phyloP scores from a whole-genome alignment of 768 basidiomycete genomes.

The Coprinopsis strossmayeri region DNA sequence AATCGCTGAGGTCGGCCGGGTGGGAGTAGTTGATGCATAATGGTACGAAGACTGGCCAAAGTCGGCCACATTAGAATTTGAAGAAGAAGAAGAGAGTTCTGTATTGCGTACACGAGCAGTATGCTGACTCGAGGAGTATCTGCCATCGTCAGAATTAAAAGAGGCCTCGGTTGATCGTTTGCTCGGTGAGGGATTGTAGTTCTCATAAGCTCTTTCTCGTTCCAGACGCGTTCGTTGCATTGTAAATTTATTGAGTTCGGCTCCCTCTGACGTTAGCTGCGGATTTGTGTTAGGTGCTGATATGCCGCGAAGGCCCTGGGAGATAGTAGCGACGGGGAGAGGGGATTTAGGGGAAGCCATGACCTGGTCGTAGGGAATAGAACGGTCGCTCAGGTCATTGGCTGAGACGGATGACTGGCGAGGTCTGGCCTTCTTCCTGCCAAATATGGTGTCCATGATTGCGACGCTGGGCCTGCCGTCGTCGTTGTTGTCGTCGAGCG shows the following conservation, averaged over 20 bases:
- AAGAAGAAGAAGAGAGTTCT: constrained; percentile 50
- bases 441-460: constrained; percentile 62
- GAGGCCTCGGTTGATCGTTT: constrained; percentile 51
- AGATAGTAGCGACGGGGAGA: constrained; percentile 46
- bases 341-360: constrained; percentile 53
- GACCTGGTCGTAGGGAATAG: constrained; percentile 69
- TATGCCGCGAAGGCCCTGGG: constrained; percentile 56
- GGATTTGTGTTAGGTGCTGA: constrained; percentile 85
- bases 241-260: constrained; percentile 61
- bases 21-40: constrained; percentile 28
- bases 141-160: constrained; percentile 47
- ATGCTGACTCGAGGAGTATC: constrained; percentile 28
- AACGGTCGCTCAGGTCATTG: constrained; percentile 57
- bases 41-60: constrained; percentile 32
- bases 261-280: constrained; percentile 63
- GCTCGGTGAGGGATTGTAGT: constrained; percentile 19
- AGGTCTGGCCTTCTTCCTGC: constrained; percentile 53
- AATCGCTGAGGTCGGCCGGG: constrained; percentile 43
- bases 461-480: constrained; percentile 8
- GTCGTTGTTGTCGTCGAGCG: constrained; percentile 1
- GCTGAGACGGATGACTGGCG: constrained; percentile 57
- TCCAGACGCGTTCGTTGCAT: constrained; percentile 46
- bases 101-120: constrained; percentile 41
- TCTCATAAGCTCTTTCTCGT: constrained; percentile 46
- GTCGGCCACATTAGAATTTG: constrained; percentile 47